Evolutionary conservation across 805 yeast genomes (phyloP), one percentile per base, ranked within the genome.

Genomic region (Citeromyces matritensis): DNA sequence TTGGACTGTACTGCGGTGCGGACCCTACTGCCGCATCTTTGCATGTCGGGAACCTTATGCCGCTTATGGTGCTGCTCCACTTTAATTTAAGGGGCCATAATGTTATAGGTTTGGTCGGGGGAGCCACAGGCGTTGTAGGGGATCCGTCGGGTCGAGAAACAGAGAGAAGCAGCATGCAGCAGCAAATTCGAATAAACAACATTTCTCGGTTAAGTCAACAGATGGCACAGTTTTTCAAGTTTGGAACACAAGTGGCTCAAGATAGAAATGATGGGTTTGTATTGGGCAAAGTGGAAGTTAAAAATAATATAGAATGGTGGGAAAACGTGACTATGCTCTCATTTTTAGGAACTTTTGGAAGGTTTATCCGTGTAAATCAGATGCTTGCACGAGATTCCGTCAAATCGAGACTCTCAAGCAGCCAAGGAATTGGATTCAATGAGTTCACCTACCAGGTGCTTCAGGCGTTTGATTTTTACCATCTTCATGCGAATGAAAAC

Each of bases 41-140:
- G 10, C 98, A 91, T 54, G 54, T 91, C 40, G 98, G 98, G 3
- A 91, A 91, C 44, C 55, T 91, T 32, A 58, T 91, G 23, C 98
- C 98, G 1, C 53, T 91, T 39, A 71, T 91, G 76, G 70, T 83
- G 2, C 55, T 88, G 29, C 57, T 91, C 28, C 95, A 91, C 51
- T 85, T 85, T 51, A 73, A 72, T 38, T 53, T 85, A 23, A 59
- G 91, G 23, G 98, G 98, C 2, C 95, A 85, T 48, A 67, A 69
- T 37, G 71, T 84, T n/a, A 71, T 76, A 5, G 84, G 88, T 0
- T 51, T 88, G 5, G 85, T 91, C 11, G 95, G 95, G 12, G 94
- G 94, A 15, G 98, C 97, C 5, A 91, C 98, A 0, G 97, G 95
- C 6, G 67, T 69, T 9, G 94, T 91, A 2, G 98, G 98, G 6